Base-by-base conservation (phyloP, 805 yeast species). In the Candida broadrunensis region DNA sequence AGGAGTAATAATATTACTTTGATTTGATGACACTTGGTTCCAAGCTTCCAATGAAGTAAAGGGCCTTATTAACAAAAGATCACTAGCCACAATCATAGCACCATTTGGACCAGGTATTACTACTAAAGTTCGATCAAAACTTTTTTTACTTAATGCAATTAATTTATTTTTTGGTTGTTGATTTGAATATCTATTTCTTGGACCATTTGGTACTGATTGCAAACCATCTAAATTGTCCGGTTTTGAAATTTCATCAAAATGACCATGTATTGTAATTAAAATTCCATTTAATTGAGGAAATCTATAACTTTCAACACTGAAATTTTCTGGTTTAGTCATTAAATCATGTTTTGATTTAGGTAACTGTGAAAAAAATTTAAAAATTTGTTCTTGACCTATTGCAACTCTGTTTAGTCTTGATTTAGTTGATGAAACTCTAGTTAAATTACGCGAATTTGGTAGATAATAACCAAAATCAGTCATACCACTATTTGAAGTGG, bases 61-160 rank as follows among this genome's bases (percentile, higher is more conserved):
- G 5, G 82, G 73, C 47, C 95, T 79, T 3, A 93, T 63, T 13
- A 81, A 71, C 38, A 93, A 68, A 57, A 87, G 60, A 62, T 93
- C 99, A 25, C 95, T 84, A 13, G 96, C 97, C 23, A 93, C 80
- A n/a, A 88, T 69, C 69, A 88, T 78, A 23, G 78, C 67, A 4
- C 89, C 85, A 42, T 75, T 74, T 14, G 81, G 77, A 12, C 83
- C 84, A 1, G 82, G 83, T 12, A 86, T 81, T 2, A 89, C 82
- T n/a, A 87, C 70, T 57, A 93, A 81, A 0, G 83, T 73, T 55
- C 99, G 75, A 60, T 93, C 99, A 61, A 93, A 93, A 8, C 93
- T 80, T 57, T 93, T 84, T 49, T 72, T 73, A 4, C 77, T 67
- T 26, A 83, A 63, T 23, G 73, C 59, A 16, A 57, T 41, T 42